Evolutionary conservation across 1,284 basidiomycete species (phyloP).

Genomic region (Cystobasidium pallidum): DNA sequence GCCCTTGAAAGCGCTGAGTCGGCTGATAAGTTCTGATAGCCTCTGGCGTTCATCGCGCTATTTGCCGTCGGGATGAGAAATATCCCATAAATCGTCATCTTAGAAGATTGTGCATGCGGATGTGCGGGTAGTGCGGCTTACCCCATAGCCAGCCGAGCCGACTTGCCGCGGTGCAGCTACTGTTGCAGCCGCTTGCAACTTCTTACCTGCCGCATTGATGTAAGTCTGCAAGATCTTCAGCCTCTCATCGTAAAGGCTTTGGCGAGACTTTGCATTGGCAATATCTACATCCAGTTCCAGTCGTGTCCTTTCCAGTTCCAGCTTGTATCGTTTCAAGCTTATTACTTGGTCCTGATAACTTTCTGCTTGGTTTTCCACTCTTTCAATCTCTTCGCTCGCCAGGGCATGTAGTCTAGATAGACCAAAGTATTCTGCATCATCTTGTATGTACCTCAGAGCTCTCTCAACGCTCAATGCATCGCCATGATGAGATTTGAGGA

Average conservation of each 20-base stretch:
- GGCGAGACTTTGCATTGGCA: background rate
- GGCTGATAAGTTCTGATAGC: too few relatives aligned
- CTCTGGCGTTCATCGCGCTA: too few relatives aligned
- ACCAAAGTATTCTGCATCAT: conserved; percentile 32
- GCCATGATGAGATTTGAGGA: background rate
- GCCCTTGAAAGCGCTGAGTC: background rate
- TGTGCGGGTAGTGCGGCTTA: background rate
- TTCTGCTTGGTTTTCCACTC: background rate
- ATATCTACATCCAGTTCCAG: background rate
- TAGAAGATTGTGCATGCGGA: background rate
- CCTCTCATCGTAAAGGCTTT: background rate
- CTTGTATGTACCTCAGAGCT: conserved; percentile 8
- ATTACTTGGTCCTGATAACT: background rate
- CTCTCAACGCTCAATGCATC: conserved; percentile 8
- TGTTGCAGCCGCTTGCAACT: background rate
- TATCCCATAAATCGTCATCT: background rate
- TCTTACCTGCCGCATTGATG: background rate
- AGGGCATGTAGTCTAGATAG: background rate
- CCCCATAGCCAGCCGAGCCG: conserved; percentile 1
- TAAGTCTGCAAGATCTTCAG: conserved; percentile 6
- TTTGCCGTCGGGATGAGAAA: background rate
- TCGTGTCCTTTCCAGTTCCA: conserved; percentile 1
- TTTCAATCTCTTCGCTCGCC: background rate
- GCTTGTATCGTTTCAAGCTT: conserved; percentile 15
- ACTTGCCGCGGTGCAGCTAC: conserved; percentile 2